Evolutionary conservation across 805 yeast genomes (phyloP), one percentile per base, ranked within the genome.

Genomic region (Kluyveromyces dobzhanskii): DNA sequence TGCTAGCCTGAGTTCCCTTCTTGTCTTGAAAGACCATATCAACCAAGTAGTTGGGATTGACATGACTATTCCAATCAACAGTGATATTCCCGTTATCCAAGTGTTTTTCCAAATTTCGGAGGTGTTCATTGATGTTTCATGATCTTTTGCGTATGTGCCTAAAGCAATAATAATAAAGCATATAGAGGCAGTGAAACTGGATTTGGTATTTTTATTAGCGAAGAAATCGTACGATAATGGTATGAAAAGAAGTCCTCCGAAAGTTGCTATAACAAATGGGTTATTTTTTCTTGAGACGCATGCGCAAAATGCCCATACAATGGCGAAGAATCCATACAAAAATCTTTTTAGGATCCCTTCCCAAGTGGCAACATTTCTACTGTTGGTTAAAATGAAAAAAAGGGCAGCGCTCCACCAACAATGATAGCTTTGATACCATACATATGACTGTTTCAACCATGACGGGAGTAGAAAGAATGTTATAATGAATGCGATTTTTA

Each of bases 291-390:
- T 46, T 1, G 75, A 55, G 21, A 65, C 62, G 40, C 54, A 57
- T 0, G 71, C 67, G 11, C 70, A 64, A 62, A 74, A 71, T 0
- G 70, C 76, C 68, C 72, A 68, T 42, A 70, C 64, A 9, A 64
- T 57, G 3, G 73, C 73, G n/a, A 60, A 19, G 7, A 70, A 35
- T 42, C 68, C 63, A 29, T 61, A 61, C 0, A 51, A 11, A 0
- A 62, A 16, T 44, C 75, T 54, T n/a, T 59, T 54, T 2, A 47
- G 18, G 2, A 65, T 26, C 18, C 57, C 53, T 12, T 39, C 41
- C 61, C 77, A 56, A 6, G 53, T 61, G 12, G 65, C 64, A 7
- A 65, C 53, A 30, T 61, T 63, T 42, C 68, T 62, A 19, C 73
- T 69, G 44, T 70, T 69, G 4, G 64, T 52, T 25, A 68, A 46